phyloP scores from a whole-genome alignment of 2,329 filamentous ascomycete genomes.

The Fusarium algeriense region DNA sequence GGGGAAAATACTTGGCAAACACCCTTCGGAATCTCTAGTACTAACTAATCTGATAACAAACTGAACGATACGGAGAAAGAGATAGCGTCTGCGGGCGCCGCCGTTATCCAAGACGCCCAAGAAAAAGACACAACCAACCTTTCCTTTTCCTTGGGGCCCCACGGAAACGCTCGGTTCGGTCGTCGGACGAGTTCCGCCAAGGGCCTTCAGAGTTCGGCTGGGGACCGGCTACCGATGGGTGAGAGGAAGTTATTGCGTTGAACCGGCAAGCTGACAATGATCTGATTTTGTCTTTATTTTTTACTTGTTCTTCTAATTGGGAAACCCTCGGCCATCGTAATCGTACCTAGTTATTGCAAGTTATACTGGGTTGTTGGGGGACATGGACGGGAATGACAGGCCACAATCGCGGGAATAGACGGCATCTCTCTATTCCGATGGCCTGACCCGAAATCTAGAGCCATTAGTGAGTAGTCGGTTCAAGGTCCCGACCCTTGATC shows the following conservation, averaged over 20 bases:
- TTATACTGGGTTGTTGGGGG: conserved; percentile 23
- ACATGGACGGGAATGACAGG: conserved; percentile 5
- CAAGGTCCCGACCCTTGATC: conserved; percentile 20
- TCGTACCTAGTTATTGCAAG: conserved; percentile 4
- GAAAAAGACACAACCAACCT: not conserved
- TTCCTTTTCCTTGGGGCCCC: conserved; percentile 34
- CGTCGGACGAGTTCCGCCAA: conserved; percentile 35
- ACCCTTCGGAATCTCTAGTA: not conserved
- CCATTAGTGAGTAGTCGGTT: conserved; percentile 14
- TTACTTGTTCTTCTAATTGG: not conserved
- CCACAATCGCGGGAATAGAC: conserved; percentile 34
- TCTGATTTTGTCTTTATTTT: conserved; percentile 6
- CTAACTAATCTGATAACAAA: conserved; percentile 14
- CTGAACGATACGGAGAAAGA: not conserved
- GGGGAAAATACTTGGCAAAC: not conserved
- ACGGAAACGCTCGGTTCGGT: conserved; percentile 46
- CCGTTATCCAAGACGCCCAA: conserved; percentile 9
- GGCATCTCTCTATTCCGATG: conserved; percentile 16
- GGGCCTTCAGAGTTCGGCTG: conserved; percentile 2
- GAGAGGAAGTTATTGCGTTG: conserved; percentile 3
- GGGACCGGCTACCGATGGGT: conserved; percentile 5
- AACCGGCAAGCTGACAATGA: not conserved
- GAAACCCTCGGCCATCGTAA: not conserved
- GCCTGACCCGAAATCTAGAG: conserved; percentile 23
- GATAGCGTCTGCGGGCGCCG: conserved; percentile 21